Evolutionary conservation across 1,139 yeast species (phyloP), one percentile per base, ranked within the genome.

Genomic region (Arxiozyma slooffiae): DNA sequence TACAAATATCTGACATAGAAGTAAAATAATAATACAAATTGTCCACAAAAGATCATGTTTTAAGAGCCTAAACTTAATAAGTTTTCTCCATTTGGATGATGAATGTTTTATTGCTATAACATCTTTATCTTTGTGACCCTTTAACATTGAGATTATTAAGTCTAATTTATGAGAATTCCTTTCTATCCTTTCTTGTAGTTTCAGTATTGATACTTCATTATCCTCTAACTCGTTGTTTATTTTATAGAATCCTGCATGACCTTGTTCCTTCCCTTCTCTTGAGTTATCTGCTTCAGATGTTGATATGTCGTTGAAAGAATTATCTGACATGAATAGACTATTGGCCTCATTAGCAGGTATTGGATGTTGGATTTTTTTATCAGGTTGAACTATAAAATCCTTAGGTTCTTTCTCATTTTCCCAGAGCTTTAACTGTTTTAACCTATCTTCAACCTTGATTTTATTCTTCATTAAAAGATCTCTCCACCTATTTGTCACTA

Each of bases 21-120:
- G 45, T 40, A 64, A 60, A 46, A 59, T 54, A 52, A 64, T 58
- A 56, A 64, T 63, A 60, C 67, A 64, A 43, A 55, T 39, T 48
- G 58, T 51, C 68, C 68, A 62, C 30, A 58, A 48, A 26, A 56
- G 14, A 46, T 48, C 42, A 47, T 57, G 61, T 21, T 38, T 46
- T 36, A 45, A 47, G 39, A 45, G n/a, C 24, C 36, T 40, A 30
- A 38, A 8, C 9, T 3, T 18, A 7, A 7, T 7, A 24, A 41
- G 7, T 26, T 41, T 8, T n/a, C 24, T 24, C 44, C 20, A n/a
- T 23, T 22, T n/a, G 14, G 18, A 9, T 23, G 16, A 20, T 23
- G 8, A 17, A 8, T 26, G 37, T n/a, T 30, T 30, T 14, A 30
- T 30, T 7, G 46, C 18, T n/a, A 9, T 22, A 16, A n/a, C 21